Evolutionary conservation across 306 rosid species (phyloP).

Genomic region (Potentilla sterilis): DNA sequence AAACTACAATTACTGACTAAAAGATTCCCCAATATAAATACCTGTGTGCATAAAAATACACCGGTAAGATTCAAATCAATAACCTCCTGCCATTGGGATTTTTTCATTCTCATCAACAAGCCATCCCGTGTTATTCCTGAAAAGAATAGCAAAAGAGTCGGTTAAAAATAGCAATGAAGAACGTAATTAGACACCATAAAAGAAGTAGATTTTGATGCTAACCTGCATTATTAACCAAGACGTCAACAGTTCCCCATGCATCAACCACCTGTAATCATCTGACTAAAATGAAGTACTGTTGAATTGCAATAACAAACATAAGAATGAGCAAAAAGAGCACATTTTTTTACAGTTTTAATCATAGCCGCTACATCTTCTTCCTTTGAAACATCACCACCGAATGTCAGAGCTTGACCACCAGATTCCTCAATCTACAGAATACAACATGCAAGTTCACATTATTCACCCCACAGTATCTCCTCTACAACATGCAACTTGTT

Average conservation of each 20-base stretch:
- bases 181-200: not conserved
- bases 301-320: conserved; percentile 23
- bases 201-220: conserved; percentile 2
- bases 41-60: conserved; percentile 88
- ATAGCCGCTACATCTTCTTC: conserved; percentile 80
- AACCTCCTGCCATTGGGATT: conserved; percentile 92
- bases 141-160: conserved; percentile 6
- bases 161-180: not conserved
- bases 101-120: conserved; percentile 95
- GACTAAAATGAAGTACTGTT: conserved; percentile 1
- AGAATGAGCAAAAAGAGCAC: conserved; percentile 8
- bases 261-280: conserved; percentile 63
- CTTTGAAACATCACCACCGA: conserved; percentile 84
- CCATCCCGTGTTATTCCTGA: conserved; percentile 90
- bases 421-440: conserved; percentile 61
- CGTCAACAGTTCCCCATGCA: conserved; percentile 96
- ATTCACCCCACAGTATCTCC: not conserved
- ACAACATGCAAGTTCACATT: not conserved
- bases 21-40: conserved; percentile 22
- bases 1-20: not conserved
- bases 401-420: conserved; percentile 86
- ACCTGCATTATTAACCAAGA: conserved; percentile 92
- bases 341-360: conserved; percentile 72
- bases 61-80: conserved; percentile 95
- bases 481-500: not conserved